Conservation (phyloP, 2,329 filamentous ascomycete genomes). For the Trichocomaceae sp. region DNA sequence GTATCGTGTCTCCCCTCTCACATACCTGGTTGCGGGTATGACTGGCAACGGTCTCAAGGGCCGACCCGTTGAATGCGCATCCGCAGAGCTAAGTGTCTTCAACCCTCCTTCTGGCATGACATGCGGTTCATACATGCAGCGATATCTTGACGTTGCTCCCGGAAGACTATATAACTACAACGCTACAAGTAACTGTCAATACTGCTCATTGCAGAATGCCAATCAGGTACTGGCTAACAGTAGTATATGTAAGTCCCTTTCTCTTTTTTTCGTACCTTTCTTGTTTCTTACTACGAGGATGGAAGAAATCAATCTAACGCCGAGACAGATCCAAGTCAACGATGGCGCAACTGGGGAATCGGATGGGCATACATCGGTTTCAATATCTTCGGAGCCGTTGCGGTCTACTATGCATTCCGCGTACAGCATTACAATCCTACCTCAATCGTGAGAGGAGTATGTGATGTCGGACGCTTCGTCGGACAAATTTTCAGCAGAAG, state of each 20-base stretch:
- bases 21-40: constrained; percentile 48
- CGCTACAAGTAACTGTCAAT: constrained; percentile 50
- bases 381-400: constrained; percentile 51
- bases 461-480: constrained; percentile 2
- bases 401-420: constrained; percentile 11
- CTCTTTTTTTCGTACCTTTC: no score
- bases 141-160: constrained; percentile 39
- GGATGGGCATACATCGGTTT: constrained; percentile 55
- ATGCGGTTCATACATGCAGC: constrained; percentile 54
- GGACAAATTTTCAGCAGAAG: constrained; percentile 10
- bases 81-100: constrained; percentile 41
- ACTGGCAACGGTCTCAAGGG: constrained; percentile 9
- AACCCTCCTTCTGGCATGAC: constrained; percentile 52
- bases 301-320: not conserved
- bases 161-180: constrained; percentile 47
- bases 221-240: constrained; percentile 41
- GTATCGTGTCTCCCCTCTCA: constrained; percentile 62
- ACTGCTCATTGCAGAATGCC: constrained; percentile 30
- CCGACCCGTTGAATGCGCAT: constrained; percentile 4
- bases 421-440: constrained; percentile 13
- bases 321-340: constrained; percentile 44
- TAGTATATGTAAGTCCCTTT: constrained; percentile 30
- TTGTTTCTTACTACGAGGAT: not conserved
- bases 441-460: constrained; percentile 8
- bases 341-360: constrained; percentile 65